Conservation (phyloP, 1,284 basidiomycete genomes). For the Heterobasidion occidentale region DNA sequence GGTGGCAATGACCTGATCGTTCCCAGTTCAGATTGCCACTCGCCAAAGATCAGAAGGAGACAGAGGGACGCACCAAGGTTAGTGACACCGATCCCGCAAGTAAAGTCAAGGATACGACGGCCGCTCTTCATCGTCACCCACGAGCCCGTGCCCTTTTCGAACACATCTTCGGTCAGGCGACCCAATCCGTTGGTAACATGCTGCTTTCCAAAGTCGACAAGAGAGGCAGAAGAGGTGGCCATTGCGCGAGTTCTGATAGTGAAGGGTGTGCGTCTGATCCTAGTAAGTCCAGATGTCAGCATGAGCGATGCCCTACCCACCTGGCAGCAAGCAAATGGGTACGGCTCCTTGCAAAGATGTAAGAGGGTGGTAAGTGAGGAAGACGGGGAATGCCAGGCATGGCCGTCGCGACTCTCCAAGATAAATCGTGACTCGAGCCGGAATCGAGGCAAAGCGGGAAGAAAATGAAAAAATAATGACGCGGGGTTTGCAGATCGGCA, state of each 20-base stretch:
- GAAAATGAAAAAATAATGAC: no score
- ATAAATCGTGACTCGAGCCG: not conserved
- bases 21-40: not conserved
- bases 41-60: not conserved
- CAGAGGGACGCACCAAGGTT: slow-evolving; percentile 48
- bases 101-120: slow-evolving; percentile 73
- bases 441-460: no score
- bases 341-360: not conserved
- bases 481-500: no score
- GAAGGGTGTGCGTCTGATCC: not conserved
- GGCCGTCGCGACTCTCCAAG: not conserved
- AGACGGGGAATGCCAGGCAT: not conserved
- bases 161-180: slow-evolving; percentile 63
- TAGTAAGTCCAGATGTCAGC: not conserved
- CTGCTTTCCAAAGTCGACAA: slow-evolving; percentile 41
- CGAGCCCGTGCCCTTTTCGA: slow-evolving; percentile 73
- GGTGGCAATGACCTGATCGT: slow-evolving; percentile 75
- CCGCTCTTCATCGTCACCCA: slow-evolving; percentile 71
- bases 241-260: slow-evolving; percentile 3
- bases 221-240: slow-evolving; percentile 4
- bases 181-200: slow-evolving; percentile 70
- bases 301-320: not conserved
- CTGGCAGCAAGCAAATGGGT: not conserved
- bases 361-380: not conserved
- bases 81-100: slow-evolving; percentile 80